Percentiles rank a stretch among this genome's conserved stretches.
phyloP scores from a whole-genome alignment of 2,329 filamentous ascomycete genomes.

The Rutstroemia sydowiana region DNA sequence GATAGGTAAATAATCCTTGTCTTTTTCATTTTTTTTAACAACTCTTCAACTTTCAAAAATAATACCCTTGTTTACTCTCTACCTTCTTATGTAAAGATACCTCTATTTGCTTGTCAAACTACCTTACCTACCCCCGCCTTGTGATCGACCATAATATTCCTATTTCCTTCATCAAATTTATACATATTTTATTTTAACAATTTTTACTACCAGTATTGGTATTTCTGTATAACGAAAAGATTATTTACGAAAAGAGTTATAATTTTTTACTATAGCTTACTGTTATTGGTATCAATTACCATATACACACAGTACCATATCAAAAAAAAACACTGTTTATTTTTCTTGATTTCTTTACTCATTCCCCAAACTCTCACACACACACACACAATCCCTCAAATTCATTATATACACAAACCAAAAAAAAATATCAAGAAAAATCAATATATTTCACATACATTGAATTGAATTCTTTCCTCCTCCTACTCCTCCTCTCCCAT shows the following conservation, averaged over 20 bases:
- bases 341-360: too few relatives aligned
- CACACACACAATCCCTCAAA: not conserved
- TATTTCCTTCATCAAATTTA: slow-evolving; percentile 11
- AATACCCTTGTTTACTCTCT: not conserved
- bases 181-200: slow-evolving; percentile 8
- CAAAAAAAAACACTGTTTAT: too few relatives aligned
- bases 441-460: too few relatives aligned
- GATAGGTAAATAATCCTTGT: too few relatives aligned
- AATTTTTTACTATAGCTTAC: too few relatives aligned
- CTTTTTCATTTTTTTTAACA: too few relatives aligned
- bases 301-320: not conserved
- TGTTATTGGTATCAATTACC: too few relatives aligned
- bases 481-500: not conserved
- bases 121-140: slow-evolving; percentile 9
- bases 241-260: too few relatives aligned
- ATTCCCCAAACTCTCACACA: too few relatives aligned
- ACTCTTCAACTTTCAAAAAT: not conserved
- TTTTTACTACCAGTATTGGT: not conserved
- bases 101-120: not conserved
- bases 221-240: too few relatives aligned
- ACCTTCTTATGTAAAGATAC: not conserved
- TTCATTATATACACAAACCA: not conserved
- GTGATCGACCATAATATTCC: slow-evolving; percentile 23
- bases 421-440: not conserved
- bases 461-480: too few relatives aligned